Conservation (phyloP, 768 basidiomycete genomes). For the Lepiota brunneoincarnata region DNA sequence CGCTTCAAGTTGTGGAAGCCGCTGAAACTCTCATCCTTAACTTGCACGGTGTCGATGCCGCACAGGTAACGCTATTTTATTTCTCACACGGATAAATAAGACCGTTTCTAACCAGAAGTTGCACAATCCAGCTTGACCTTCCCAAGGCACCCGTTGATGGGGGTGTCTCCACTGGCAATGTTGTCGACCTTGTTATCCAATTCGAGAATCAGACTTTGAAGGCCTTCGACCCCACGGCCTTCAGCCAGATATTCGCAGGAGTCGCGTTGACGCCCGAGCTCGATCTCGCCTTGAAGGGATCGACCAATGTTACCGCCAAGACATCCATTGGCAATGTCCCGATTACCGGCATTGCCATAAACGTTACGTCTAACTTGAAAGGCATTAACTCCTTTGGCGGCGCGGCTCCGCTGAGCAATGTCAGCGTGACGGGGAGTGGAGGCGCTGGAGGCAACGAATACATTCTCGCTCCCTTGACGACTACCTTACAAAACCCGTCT, state of each 20-base stretch:
- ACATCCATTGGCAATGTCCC: slow-evolving; percentile 66
- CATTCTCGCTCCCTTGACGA: slow-evolving; percentile 54
- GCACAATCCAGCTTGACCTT: slow-evolving; percentile 41
- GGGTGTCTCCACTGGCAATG: slow-evolving; percentile 68
- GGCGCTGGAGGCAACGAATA: slow-evolving; percentile 59
- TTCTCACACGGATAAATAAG: neutral
- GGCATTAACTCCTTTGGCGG: slow-evolving; percentile 62
- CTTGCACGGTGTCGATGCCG: slow-evolving; percentile 45
- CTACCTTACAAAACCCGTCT: slow-evolving; percentile 62
- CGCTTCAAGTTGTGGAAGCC: slow-evolving; percentile 58
- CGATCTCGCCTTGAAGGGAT: slow-evolving; percentile 50
- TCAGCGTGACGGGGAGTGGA: slow-evolving; percentile 63
- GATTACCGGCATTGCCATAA: slow-evolving; percentile 62
- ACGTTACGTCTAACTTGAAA: slow-evolving; percentile 53
- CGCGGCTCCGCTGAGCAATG: slow-evolving; percentile 48
- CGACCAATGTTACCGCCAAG: slow-evolving; percentile 54
- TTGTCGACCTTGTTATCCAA: slow-evolving; percentile 54
- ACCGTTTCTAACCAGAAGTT: neutral
- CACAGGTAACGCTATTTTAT: slow-evolving; percentile 45
- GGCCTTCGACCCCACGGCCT: slow-evolving; percentile 53
- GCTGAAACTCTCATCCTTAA: slow-evolving; percentile 53
- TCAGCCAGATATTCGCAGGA: slow-evolving; percentile 53
- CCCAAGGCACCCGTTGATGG: slow-evolving; percentile 48
- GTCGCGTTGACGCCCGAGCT: slow-evolving; percentile 49
- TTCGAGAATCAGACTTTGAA: slow-evolving; percentile 56